phyloP scores from a whole-genome alignment of 208 protist species.

The Trypanosoma avium region DNA sequence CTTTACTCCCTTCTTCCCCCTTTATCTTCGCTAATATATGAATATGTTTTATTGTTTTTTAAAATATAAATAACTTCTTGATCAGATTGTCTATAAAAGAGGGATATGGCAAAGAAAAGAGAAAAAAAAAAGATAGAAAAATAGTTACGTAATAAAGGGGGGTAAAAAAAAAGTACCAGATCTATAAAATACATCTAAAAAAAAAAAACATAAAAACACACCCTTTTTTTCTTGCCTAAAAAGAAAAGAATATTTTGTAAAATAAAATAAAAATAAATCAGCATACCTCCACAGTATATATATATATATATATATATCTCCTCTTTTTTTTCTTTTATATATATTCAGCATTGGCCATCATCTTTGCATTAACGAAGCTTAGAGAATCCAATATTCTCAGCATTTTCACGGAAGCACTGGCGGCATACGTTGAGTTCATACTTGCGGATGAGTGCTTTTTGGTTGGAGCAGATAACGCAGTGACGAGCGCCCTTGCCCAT shows the following conservation, averaged over 20 bases:
- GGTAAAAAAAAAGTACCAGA: not conserved
- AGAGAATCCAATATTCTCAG: conserved; percentile 87
- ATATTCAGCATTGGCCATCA: too few species aligned
- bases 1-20: not conserved
- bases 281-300: too few species aligned
- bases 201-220: conserved; percentile 6
- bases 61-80: too few species aligned
- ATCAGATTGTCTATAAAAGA: too few species aligned
- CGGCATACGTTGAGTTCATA: conserved; percentile 94
- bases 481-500: conserved; percentile 88
- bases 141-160: not conserved
- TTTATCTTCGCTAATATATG: not conserved
- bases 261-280: too few species aligned
- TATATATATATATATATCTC: too few species aligned
- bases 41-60: too few species aligned
- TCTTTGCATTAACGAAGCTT: conserved; percentile 89
- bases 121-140: conserved; percentile 12
- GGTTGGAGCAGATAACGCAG: conserved; percentile 92
- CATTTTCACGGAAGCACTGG: conserved; percentile 95
- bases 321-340: too few species aligned
- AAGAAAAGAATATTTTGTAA: conserved; percentile 1
- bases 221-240: not conserved
- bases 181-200: conserved; percentile 14
- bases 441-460: conserved; percentile 94
- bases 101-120: conserved; percentile 29